phyloP scores from a whole-genome alignment of 1,139 yeast species.

The Sugiyamaella japonica region DNA sequence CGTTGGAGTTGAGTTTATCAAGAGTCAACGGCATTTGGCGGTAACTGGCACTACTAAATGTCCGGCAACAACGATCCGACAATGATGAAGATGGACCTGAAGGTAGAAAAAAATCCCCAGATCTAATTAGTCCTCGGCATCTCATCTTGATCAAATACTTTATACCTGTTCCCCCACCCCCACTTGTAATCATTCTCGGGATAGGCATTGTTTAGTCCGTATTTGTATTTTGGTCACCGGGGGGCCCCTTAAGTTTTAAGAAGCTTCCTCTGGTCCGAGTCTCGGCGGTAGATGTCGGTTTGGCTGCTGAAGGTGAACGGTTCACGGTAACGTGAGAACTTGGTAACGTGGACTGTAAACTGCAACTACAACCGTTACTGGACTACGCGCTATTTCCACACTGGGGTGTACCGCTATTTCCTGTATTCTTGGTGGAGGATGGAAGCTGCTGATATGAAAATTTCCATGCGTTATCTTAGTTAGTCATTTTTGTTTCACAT shows the following conservation, averaged over 20 bases:
- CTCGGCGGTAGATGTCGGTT: background rate
- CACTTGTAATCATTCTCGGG: background rate
- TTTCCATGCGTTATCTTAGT: background rate
- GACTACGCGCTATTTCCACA: too few species aligned
- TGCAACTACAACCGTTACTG: too few species aligned
- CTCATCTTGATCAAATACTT: background rate
- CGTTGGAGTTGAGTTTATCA: constrained; percentile 66
- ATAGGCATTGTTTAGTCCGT: constrained; percentile 7
- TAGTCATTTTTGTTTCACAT: background rate
- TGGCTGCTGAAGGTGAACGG: too few species aligned
- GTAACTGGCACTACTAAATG: constrained; percentile 7
- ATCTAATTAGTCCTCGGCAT: background rate
- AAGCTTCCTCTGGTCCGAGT: background rate
- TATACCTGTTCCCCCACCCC: background rate
- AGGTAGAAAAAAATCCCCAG: background rate
- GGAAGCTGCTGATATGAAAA: too few species aligned
- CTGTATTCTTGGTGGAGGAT: too few species aligned
- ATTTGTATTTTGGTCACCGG: background rate
- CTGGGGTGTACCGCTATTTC: too few species aligned
- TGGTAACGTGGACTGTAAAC: background rate
- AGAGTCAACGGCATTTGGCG: constrained; percentile 33
- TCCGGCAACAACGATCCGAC: background rate
- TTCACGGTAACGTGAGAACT: background rate
- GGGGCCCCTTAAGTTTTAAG: background rate
- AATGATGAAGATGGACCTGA: background rate